These are phyloP conservation scores for Umbilicus rupestris DNA, from an alignment of 164 flowering plant species.

Conservation along the genomic window DNA sequence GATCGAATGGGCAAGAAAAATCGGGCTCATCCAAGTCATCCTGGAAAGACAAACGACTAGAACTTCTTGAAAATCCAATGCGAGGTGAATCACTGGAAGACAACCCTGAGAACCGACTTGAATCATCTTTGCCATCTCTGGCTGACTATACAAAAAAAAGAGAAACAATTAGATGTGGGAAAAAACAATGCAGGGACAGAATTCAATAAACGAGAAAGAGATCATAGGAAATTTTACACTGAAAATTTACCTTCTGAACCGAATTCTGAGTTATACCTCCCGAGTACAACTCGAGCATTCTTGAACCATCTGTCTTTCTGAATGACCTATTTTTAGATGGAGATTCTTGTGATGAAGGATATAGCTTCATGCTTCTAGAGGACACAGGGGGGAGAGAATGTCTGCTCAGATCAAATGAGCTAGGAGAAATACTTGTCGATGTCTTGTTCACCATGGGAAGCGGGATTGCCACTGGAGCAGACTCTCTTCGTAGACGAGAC, in stretches of 20 bases:
- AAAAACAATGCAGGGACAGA: neutral
- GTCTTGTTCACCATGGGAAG: slow-evolving; percentile 22
- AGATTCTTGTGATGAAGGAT: slow-evolving; percentile 59
- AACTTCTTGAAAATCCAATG: slow-evolving; percentile 80
- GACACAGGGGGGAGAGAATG: slow-evolving; percentile 76
- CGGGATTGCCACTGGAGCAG: slow-evolving; percentile 81
- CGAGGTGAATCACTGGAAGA: slow-evolving; percentile 78
- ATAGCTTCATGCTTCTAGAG: slow-evolving; percentile 44
- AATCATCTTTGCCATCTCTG: slow-evolving; percentile 59
- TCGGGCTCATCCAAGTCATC: slow-evolving; percentile 61
- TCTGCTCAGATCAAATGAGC: slow-evolving; percentile 64
- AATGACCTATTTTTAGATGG: slow-evolving; percentile 54
- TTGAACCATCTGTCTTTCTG: slow-evolving; percentile 41
- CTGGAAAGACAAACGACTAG: slow-evolving; percentile 80
- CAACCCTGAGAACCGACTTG: slow-evolving; percentile 66
- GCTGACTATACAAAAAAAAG: slow-evolving; percentile 20
- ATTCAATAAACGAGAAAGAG: neutral
- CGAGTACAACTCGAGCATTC: slow-evolving; percentile 37
- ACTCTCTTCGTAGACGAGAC: slow-evolving; percentile 37
- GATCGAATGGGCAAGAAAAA: slow-evolving; percentile 80
- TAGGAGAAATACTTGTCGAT: slow-evolving; percentile 48
- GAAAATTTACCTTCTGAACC: slow-evolving; percentile 48
- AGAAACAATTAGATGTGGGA: neutral
- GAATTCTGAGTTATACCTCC: slow-evolving; percentile 33
- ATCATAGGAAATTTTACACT: neutral